Evolutionary conservation across 495 filamentous ascomycete species (phyloP).

Genomic region (Sphaerosporella brunnea): DNA sequence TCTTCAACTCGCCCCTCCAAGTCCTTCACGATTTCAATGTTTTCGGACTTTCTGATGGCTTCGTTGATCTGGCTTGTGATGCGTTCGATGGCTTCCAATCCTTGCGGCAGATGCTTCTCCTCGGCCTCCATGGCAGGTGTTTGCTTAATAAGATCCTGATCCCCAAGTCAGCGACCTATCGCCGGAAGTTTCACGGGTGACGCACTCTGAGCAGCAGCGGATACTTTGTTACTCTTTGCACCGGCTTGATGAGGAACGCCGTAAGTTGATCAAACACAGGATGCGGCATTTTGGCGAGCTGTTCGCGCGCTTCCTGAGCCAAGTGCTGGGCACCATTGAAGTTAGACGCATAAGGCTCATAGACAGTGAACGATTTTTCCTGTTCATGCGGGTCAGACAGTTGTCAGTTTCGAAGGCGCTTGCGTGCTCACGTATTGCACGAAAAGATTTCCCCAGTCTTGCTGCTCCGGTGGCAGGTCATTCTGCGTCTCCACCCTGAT

Average conservation of each 20-base stretch:
- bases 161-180: not conserved
- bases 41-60: conserved; percentile 70
- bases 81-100: conserved; percentile 50
- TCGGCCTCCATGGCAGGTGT: conserved; percentile 59
- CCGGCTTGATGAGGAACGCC: conserved; percentile 86
- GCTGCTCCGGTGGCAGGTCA: conserved; percentile 51
- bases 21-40: conserved; percentile 62
- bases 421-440: conserved; percentile 5
- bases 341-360: conserved; percentile 93
- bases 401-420: not conserved
- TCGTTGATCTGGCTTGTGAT: conserved; percentile 72
- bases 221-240: conserved; percentile 88
- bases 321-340: conserved; percentile 24
- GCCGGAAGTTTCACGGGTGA: conserved; percentile 1
- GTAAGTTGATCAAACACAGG: conserved; percentile 36
- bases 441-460: conserved; percentile 87
- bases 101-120: conserved; percentile 51
- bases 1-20: conserved; percentile 76
- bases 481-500: conserved; percentile 94
- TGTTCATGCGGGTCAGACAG: conserved; percentile 30
- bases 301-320: conserved; percentile 19
- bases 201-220: conserved; percentile 72
- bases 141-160: conserved; percentile 66
- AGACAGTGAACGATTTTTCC: conserved; percentile 59
- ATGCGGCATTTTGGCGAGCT: conserved; percentile 21